A percentile compares a stretch with the other conserved stretches of the same genome.
Conservation (phyloP, 164 flowering plant species). For the Magnolia officinalis region DNA sequence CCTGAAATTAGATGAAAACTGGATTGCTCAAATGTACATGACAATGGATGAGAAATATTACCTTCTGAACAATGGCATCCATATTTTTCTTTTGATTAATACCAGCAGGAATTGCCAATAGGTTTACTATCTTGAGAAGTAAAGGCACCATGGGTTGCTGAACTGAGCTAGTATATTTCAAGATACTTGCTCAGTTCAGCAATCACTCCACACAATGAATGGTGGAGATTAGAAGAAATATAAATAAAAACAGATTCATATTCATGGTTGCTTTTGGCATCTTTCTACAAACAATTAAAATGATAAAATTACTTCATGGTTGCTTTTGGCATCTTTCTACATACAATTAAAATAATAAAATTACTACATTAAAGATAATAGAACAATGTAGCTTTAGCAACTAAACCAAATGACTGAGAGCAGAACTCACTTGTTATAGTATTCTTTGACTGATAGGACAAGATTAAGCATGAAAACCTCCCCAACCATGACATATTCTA, state of each 20-base stretch:
- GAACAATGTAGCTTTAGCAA: background rate
- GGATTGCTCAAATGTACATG: too few species aligned
- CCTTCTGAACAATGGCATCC: too few species aligned
- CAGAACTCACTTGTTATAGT: conserved; percentile 46
- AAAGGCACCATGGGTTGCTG: too few species aligned
- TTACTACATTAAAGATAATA: background rate
- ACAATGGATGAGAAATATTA: too few species aligned
- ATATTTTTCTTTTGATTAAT: too few species aligned
- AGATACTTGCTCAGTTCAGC: too few species aligned
- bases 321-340: background rate
- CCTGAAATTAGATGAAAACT: too few species aligned
- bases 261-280: background rate
- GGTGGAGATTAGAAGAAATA: background rate
- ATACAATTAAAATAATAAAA: conserved; percentile 4
- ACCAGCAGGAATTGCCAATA: too few species aligned
- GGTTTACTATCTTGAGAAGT: too few species aligned
- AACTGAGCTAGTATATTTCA: too few species aligned
- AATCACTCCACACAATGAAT: too few species aligned
- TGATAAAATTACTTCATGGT: background rate
- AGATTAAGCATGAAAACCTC: conserved; percentile 77
- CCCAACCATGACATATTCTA: conserved; percentile 56
- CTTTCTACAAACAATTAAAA: background rate
- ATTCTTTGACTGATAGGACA: conserved; percentile 51
- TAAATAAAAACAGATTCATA: background rate
- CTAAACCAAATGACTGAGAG: background rate